A percentile compares a stretch with the other conserved stretches of the same genome.
These are phyloP conservation scores for Pseudonectria foliicola DNA, from an alignment of 2,329 filamentous ascomycete genomes.

Conservation along the genomic window DNA sequence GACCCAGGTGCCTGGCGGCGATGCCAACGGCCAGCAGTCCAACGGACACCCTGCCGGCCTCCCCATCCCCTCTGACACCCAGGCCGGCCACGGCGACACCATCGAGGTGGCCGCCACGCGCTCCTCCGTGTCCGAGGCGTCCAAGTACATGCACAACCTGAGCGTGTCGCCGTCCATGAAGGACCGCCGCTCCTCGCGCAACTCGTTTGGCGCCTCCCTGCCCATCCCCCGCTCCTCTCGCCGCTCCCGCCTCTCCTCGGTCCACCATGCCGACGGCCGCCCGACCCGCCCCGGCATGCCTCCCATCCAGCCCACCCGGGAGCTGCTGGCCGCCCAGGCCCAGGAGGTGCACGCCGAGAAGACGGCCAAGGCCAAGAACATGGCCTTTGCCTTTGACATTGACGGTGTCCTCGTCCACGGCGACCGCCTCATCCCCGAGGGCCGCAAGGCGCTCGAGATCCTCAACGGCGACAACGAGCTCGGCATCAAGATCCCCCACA, in stretches of 20 bases:
- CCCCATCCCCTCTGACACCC: slow-evolving; percentile 36
- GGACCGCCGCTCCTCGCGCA: slow-evolving; percentile 61
- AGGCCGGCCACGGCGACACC: slow-evolving; percentile 32
- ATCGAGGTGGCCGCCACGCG: slow-evolving; percentile 65
- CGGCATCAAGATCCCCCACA: slow-evolving; percentile 79
- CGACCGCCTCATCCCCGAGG: slow-evolving; percentile 69
- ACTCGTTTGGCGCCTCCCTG: slow-evolving; percentile 67
- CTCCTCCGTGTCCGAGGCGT: slow-evolving; percentile 60
- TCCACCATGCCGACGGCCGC: slow-evolving; percentile 40
- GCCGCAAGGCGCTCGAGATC: slow-evolving; percentile 60
- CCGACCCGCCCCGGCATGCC: slow-evolving; percentile 49
- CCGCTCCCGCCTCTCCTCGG: slow-evolving; percentile 59
- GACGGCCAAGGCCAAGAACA: slow-evolving; percentile 65
- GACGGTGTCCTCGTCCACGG: slow-evolving; percentile 85
- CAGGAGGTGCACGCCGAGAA: slow-evolving; percentile 61
- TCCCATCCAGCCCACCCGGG: slow-evolving; percentile 52
- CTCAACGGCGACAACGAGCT: slow-evolving; percentile 67
- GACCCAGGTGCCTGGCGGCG: slow-evolving; percentile 9
- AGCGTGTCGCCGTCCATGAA: slow-evolving; percentile 60
- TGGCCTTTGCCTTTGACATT: slow-evolving; percentile 75
- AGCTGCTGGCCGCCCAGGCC: slow-evolving; percentile 62
- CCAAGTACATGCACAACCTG: slow-evolving; percentile 66
- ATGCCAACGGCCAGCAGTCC: slow-evolving; percentile 14
- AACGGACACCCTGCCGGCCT: slow-evolving; percentile 16
- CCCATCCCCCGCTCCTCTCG: slow-evolving; percentile 67